Percentiles rank a stretch among this genome's conserved stretches.
Conservation (phyloP, 371 early-diverging fungal species). For the Mortierella sp. region DNA sequence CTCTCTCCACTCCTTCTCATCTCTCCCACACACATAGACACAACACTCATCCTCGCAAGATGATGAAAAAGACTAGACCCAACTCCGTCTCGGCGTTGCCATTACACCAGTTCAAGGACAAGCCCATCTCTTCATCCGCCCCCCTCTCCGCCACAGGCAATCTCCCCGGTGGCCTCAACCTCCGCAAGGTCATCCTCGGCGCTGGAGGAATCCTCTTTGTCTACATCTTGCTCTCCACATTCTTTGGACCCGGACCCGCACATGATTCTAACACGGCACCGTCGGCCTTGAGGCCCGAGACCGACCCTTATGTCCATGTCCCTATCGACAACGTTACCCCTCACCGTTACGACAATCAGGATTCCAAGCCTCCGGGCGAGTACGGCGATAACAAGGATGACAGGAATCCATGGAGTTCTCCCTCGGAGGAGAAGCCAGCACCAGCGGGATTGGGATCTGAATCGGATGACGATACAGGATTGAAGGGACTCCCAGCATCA, state of each 20-base stretch:
- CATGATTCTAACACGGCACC: constrained; percentile 22
- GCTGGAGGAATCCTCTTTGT: constrained; percentile 43
- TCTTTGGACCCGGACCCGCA: constrained; percentile 34
- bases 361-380: background rate
- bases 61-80: constrained; percentile 44
- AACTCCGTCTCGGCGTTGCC: constrained; percentile 44
- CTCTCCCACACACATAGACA: background rate
- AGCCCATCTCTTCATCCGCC: constrained; percentile 26
- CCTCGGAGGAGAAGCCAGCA: background rate
- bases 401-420: background rate
- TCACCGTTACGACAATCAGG: background rate
- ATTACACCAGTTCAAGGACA: constrained; percentile 54
- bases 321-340: constrained; percentile 17
- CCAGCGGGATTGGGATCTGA: constrained; percentile 1
- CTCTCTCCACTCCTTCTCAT: background rate
- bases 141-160: background rate
- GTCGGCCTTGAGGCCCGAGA: constrained; percentile 21
- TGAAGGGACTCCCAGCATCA: background rate
- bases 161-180: constrained; percentile 21
- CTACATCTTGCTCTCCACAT: constrained; percentile 41
- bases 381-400: background rate
- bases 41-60: background rate
- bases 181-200: constrained; percentile 39
- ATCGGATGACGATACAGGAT: background rate
- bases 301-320: constrained; percentile 29